phyloP scores from a whole-genome alignment of 495 filamentous ascomycete species.

The Trichoderma gamsii region DNA sequence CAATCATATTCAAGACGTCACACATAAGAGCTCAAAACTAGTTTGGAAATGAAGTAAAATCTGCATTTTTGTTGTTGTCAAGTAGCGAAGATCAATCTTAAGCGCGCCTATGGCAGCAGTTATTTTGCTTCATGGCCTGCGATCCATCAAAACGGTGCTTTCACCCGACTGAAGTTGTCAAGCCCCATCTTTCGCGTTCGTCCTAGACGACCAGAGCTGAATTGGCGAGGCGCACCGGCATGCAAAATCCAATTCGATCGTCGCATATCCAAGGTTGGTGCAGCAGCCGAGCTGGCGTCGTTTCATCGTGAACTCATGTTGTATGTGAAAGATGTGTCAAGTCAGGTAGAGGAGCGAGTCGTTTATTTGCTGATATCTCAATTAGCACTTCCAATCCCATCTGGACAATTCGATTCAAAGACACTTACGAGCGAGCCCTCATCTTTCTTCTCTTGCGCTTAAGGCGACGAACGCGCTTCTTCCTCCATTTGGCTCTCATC shows the following conservation, averaged over 20 bases:
- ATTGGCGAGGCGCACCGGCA: neutral
- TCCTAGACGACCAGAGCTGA: neutral
- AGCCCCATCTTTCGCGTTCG: conserved; percentile 4
- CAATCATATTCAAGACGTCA: neutral
- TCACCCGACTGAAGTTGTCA: neutral
- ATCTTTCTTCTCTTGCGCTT: conserved; percentile 99
- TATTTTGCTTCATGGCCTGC: conserved; percentile 2
- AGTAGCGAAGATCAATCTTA: neutral
- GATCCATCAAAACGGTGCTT: neutral
- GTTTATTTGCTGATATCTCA: conserved; percentile 62
- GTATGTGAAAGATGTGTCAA: conserved; percentile 27
- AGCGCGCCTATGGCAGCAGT: neutral
- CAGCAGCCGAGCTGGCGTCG: neutral
- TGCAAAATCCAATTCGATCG: neutral
- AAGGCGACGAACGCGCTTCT: conserved; percentile 96
- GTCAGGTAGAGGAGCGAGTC: conserved; percentile 37
- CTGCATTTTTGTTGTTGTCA: conserved; percentile 4
- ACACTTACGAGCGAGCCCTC: conserved; percentile 78
- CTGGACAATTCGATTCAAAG: conserved; percentile 7
- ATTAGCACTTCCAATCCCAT: conserved; percentile 28
- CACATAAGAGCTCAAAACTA: neutral
- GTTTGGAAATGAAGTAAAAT: conserved; percentile 1
- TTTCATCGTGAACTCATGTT: conserved; percentile 6
- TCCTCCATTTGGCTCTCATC: conserved; percentile 99
- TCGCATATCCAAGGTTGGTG: neutral